Conservation (phyloP, 164 flowering plant species). For the Chloranthus sessilifolius region DNA sequence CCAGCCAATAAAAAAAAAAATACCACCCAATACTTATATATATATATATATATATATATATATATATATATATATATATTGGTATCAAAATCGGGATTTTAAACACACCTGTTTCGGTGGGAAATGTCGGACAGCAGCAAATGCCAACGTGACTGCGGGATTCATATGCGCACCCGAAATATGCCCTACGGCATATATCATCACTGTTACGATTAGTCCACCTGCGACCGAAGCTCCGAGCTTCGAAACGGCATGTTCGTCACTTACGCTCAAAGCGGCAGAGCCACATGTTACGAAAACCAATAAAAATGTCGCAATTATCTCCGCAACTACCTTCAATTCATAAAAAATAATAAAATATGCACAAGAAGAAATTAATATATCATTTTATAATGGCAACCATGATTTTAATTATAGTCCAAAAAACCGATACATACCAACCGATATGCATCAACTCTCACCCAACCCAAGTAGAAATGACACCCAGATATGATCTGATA, state of each 20-base stretch:
- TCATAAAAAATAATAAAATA: too few species aligned
- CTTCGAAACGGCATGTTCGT: conserved; percentile 41
- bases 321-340: conserved; percentile 58
- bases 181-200: conserved; percentile 87
- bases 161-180: conserved; percentile 93
- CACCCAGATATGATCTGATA: too few species aligned
- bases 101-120: conserved; percentile 12
- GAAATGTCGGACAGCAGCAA: conserved; percentile 50
- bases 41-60: conserved; percentile 1
- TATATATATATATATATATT: conserved; percentile 1
- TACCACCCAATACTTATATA: too few species aligned
- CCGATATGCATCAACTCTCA: too few species aligned
- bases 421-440: too few species aligned
- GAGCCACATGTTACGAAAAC: conserved; percentile 80
- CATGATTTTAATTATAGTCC: too few species aligned
- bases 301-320: conserved; percentile 57
- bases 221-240: conserved; percentile 79
- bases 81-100: background rate
- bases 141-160: conserved; percentile 81
- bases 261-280: conserved; percentile 43
- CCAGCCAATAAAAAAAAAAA: too few species aligned
- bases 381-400: too few species aligned
- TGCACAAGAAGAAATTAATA: too few species aligned
- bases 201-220: conserved; percentile 78
- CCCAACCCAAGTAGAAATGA: too few species aligned